Evolutionary conservation across 805 yeast genomes (phyloP).

Genomic region (Metschnikowia cubensis): DNA sequence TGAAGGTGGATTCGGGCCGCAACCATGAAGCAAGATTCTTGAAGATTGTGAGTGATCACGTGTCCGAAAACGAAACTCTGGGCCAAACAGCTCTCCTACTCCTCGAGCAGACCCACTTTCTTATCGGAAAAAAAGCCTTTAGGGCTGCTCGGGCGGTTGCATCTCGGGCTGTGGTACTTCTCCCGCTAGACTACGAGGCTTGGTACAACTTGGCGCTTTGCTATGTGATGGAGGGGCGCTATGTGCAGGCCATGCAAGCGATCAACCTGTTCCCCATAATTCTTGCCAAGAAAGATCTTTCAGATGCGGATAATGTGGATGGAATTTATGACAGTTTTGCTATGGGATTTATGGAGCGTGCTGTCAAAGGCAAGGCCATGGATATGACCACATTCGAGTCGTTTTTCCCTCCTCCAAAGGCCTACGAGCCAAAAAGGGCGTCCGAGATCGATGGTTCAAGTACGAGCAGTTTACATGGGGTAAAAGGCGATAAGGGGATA

Average conservation of each 20-base stretch:
- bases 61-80: conserved; percentile 17
- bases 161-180: conserved; percentile 52
- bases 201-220: conserved; percentile 67
- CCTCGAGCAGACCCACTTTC: conserved; percentile 59
- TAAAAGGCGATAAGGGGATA: background rate
- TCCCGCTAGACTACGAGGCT: conserved; percentile 73
- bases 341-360: conserved; percentile 8
- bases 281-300: conserved; percentile 2
- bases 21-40: conserved; percentile 50
- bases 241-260: conserved; percentile 56
- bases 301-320: conserved; percentile 8
- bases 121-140: conserved; percentile 50
- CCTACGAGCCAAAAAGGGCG: background rate
- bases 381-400: conserved; percentile 13
- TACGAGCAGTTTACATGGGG: background rate
- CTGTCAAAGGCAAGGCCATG: conserved; percentile 5
- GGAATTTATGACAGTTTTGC: conserved; percentile 13
- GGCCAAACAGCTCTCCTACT: conserved; percentile 58
- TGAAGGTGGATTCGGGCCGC: conserved; percentile 23
- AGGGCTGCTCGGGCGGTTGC: conserved; percentile 59
- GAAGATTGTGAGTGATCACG: conserved; percentile 35
- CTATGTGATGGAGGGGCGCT: conserved; percentile 54
- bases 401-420: conserved; percentile 14
- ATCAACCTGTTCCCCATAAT: conserved; percentile 72
- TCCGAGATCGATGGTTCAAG: background rate